phyloP scores from a whole-genome alignment of 2,329 filamentous ascomycete species.

The Magnaporthiopsis poae region DNA sequence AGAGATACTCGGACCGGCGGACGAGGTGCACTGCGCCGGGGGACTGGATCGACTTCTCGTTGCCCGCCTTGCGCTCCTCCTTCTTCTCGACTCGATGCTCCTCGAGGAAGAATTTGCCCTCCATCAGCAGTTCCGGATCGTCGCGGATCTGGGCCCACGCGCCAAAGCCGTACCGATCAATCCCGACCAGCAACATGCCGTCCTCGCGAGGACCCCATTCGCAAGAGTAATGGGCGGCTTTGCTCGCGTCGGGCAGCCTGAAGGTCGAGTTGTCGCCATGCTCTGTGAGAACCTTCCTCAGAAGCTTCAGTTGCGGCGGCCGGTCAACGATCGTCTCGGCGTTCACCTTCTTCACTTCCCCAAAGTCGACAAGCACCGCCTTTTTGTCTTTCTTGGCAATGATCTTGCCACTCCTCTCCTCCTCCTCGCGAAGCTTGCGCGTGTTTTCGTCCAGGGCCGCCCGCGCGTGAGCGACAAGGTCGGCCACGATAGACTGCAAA shows the following conservation, averaged over 20 bases:
- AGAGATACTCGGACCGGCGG: conserved; percentile 83
- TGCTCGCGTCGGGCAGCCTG: conserved; percentile 81
- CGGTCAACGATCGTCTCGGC: conserved; percentile 90
- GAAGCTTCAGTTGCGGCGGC: conserved; percentile 75
- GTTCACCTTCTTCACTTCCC: conserved; percentile 87
- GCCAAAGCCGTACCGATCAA: conserved; percentile 86
- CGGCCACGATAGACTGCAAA: conserved; percentile 63
- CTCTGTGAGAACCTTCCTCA: conserved; percentile 63
- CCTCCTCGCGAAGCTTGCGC: conserved; percentile 65
- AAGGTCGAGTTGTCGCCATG: conserved; percentile 66
- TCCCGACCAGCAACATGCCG: conserved; percentile 91
- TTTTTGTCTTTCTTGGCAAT: conserved; percentile 96
- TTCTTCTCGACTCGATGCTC: conserved; percentile 98
- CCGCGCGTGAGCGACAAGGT: conserved; percentile 54
- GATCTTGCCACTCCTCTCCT: conserved; percentile 70
- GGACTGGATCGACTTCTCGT: conserved; percentile 75
- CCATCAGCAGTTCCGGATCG: conserved; percentile 73
- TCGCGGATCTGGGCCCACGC: conserved; percentile 93
- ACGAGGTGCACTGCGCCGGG: conserved; percentile 96
- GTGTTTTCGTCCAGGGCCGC: conserved; percentile 57
- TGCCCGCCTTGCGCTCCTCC: conserved; percentile 71
- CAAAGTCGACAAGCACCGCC: conserved; percentile 88
- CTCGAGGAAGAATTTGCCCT: conserved; percentile 89
- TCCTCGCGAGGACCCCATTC: conserved; percentile 89
- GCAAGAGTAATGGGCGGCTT: conserved; percentile 82